Evolutionary conservation across 768 basidiomycete species (phyloP), one percentile per base, ranked within the genome.

Genomic region (Mycena leptocephala): DNA sequence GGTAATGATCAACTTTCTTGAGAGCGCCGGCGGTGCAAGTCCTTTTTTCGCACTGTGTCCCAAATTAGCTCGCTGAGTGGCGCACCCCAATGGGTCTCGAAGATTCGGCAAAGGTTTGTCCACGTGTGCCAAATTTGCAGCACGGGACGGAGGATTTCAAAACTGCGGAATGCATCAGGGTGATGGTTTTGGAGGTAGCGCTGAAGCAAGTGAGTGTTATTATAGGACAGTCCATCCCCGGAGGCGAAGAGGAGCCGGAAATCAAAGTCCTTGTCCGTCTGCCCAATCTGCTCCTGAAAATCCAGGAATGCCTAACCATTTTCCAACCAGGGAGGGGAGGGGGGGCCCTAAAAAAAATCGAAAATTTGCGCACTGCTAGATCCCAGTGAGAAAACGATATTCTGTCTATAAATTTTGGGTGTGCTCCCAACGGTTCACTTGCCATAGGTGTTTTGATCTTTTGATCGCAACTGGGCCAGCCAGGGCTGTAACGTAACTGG

Each of bases 201-300:
- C 35, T 72, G 39, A 51, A 82, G 43, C 22, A 73, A 46, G 11
- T 13, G 41, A 10, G 18, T 43, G 16, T 43, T 43, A 18, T 87
- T 81, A 74, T 72, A 87, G 2, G 86, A 85, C 33, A 86, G 76
- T 0, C 87, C 85, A 78, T 87, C 85, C 2, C 86, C 85, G 14
- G 82, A 82, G 22, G 82, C 77, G 13, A 82, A 79, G 41, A 84
- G 71, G 14, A 85, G 63, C 24, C 53, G 26, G 5, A 13, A 30
- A 56, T 28, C 53, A 30, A 13, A 43, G 41, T 43, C 41, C 11
- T 18, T n/a, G n/a, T n/a, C n/a, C n/a, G n/a, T n/a, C n/a, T n/a
- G n/a, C n/a, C n/a, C n/a, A n/a, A n/a, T 18, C 41, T 43, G 41
- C 9, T 43, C 41, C 41, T 11, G 4, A 43, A 43, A 43, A 9